Base-by-base conservation (phyloP, 805 yeast species). In the Ogataea pilisensis region DNA sequence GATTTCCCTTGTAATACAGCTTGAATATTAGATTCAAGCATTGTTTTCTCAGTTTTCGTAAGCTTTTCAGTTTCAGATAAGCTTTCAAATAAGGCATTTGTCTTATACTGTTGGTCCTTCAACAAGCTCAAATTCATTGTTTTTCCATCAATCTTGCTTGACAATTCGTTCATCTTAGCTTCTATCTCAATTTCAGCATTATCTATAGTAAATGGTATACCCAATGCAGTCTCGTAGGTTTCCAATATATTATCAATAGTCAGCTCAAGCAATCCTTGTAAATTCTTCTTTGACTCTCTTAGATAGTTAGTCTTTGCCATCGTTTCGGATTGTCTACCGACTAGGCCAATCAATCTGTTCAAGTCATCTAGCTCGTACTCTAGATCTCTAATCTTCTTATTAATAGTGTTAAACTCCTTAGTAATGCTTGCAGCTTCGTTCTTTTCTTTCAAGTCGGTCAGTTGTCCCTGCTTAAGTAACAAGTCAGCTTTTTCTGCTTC, bases 291-390 rank as follows among this genome's bases (percentile, higher is more conserved):
- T 38, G 2, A 45, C 18, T 41, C 34, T n/a, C 42, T 42, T 21
- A 57, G 31, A 32, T 51, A 52, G 0, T 71, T 65, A 3, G 78
- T 52, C 46, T 75, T 78, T 0, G 87, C 82, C 45, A 75, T 66
- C 2, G 70, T 51, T 36, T 80, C 89, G 1, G 84, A 67, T 52
- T 77, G 82, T 50, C 73, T 71, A 49, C 76, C 81, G 3, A 75
- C 70, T 13, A 65, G 61, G 4, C 75, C 54, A 12, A 85, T 65
- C 17, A 76, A 71, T 14, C 68, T 68, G 41, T 74, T 73, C 13
- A 80, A 51, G 0, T 67, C 68, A 8, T 86, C 93, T 9, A 80
- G 53, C 18, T 71, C 69, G 16, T 55, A 49, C 46, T 76, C 80
- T 3, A 68, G 18, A 3, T 54, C 31, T 2, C 58, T 36, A 8